Evolutionary conservation across 2,329 filamentous ascomycete genomes (phyloP), one percentile per base, ranked within the genome.

Genomic region (Aspergillus sp.): DNA sequence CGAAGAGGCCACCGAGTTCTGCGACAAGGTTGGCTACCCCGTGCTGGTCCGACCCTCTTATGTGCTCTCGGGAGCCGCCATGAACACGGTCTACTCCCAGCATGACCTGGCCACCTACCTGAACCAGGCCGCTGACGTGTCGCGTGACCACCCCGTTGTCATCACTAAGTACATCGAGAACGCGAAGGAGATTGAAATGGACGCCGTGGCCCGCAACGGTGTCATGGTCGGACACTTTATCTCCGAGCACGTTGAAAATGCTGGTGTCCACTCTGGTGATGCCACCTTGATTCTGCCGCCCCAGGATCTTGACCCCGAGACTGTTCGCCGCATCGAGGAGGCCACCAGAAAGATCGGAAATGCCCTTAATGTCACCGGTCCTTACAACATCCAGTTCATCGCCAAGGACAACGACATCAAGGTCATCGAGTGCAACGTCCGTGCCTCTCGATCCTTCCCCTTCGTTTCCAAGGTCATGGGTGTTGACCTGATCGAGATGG

Each of bases 161-260:
- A 98, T 99, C 72, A 98, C 94, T 62, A 99, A 99, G 81, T 99
- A 98, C 80, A 98, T 99, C 67, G 95, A 99, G 82, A 95, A 96
- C 67, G 95, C 95, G 65, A 98, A 99, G 83, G 95, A 99, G 77
- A 98, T 99, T 64, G 95, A 99, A 78, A 98, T 99, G 95, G 95
- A 99, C 70, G 95, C 95, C 46, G 95, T 99, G 49, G 95, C 94
- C 56, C 89, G 88, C 69, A 90, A 96, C 67, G 95, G 95, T 72
- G 88, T 85, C 56, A 90, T 98, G 78, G 87, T 97, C 59, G 92
- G 94, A 12, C 95, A 98, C 76, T 98, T 98, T 78, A 91, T 99
- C 73, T 98, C 94, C 0, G 95, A 99, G 82, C 95, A 99, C 76
- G 95, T 99, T 47, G 95, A 99, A 78, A 98, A 98, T 69, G 95